A percentile compares a stretch with the other conserved stretches of the same genome.
Conservation (phyloP, 371 early-diverging fungal species). For the Lichtheimia corymbifera region DNA sequence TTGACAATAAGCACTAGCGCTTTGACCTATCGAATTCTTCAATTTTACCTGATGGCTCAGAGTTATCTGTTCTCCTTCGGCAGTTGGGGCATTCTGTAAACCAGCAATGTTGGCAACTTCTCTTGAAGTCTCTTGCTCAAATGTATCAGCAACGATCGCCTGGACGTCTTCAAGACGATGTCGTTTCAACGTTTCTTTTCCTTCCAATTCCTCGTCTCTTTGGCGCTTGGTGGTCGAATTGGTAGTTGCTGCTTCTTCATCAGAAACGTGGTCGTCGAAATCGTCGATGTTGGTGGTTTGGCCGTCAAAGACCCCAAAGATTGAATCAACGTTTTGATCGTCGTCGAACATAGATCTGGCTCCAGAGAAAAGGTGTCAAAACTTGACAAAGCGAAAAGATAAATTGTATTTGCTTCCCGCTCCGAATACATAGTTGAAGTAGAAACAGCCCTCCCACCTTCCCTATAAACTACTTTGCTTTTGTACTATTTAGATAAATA, state of each 20-base stretch:
- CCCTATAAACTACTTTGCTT: no score
- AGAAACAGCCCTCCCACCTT: no score
- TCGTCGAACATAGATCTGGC: slow-evolving; percentile 17
- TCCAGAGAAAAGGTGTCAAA: slow-evolving; percentile 4
- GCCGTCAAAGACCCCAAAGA: slow-evolving; percentile 22
- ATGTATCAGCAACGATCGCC: slow-evolving; percentile 74
- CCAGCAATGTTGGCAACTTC: slow-evolving; percentile 72
- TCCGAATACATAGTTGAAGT: no score
- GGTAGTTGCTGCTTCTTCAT: slow-evolving; percentile 13
- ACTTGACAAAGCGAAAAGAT: neutral
- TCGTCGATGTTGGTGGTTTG: slow-evolving; percentile 10
- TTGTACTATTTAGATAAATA: no score
- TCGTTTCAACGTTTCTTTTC: slow-evolving; percentile 12
- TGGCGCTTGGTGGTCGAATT: slow-evolving; percentile 1
- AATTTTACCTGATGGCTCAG: slow-evolving; percentile 53
- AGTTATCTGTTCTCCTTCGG: slow-evolving; percentile 57
- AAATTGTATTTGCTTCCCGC: no score
- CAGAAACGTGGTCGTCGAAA: slow-evolving; percentile 13
- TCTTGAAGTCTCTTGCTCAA: slow-evolving; percentile 77
- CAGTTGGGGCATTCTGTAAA: slow-evolving; percentile 52
- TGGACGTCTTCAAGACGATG: slow-evolving; percentile 22
- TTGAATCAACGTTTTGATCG: slow-evolving; percentile 21
- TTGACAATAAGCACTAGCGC: neutral
- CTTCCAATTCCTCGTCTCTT: slow-evolving; percentile 2
- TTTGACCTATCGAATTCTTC: neutral